phyloP scores from a whole-genome alignment of 352 stramenopile genomes.

The Phytophthora quininea region DNA sequence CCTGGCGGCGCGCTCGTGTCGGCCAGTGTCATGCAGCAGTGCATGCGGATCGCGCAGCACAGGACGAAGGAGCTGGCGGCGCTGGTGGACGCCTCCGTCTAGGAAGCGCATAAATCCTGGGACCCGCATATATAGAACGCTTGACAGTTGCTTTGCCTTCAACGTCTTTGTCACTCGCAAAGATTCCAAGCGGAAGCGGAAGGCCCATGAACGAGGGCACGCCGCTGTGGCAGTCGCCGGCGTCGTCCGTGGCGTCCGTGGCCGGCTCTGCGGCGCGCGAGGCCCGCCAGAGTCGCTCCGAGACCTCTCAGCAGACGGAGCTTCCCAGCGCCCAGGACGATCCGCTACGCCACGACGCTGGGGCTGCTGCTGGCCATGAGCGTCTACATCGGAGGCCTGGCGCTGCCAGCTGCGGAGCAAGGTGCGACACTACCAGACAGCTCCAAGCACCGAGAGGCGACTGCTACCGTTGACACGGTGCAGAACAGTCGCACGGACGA shows the following conservation, averaged over 20 bases:
- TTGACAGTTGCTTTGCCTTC: background rate
- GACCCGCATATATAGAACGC: constrained; percentile 9
- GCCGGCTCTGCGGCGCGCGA: constrained; percentile 21
- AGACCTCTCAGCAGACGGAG: background rate
- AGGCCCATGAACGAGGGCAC: constrained; percentile 53
- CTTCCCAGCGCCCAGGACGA: constrained; percentile 21
- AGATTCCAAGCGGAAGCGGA: constrained; percentile 29
- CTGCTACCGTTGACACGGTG: background rate
- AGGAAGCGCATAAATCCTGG: constrained; percentile 8
- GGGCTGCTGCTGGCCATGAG: constrained; percentile 35
- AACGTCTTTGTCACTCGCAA: constrained; percentile 22
- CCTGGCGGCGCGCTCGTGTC: constrained; percentile 58
- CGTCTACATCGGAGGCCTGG: constrained; percentile 26
- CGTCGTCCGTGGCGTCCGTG: constrained; percentile 28
- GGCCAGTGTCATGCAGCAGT: constrained; percentile 56
- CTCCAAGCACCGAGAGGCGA: background rate
- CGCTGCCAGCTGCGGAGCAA: constrained; percentile 13
- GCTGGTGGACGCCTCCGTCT: constrained; percentile 41
- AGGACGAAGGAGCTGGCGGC: constrained; percentile 41
- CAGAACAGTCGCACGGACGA: constrained; percentile 38
- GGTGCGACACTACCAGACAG: constrained; percentile 6
- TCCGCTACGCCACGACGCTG: constrained; percentile 26
- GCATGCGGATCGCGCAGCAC: constrained; percentile 67
- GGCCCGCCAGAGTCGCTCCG: constrained; percentile 2
- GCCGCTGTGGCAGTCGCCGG: constrained; percentile 41